A percentile compares a stretch with the other conserved stretches of the same genome.
Conservation (phyloP, 192 early-diverging fungal genomes). For the Oehlia diaphana region DNA sequence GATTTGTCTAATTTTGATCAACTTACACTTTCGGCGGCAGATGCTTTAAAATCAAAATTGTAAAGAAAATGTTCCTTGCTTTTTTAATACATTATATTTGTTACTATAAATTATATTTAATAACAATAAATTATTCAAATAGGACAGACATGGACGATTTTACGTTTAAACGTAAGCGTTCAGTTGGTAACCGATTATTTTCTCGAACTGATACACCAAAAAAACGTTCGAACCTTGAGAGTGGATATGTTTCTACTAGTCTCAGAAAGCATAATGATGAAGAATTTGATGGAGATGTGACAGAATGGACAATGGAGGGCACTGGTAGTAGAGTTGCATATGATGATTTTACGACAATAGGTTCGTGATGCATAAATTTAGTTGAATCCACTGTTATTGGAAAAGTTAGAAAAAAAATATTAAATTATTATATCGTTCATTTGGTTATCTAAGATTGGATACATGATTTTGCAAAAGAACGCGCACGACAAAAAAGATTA, state of each 20-base stretch:
- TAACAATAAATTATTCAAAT: neutral
- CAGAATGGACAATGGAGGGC: conserved; percentile 46
- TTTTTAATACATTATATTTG: no score
- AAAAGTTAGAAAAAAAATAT: neutral
- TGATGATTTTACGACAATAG: conserved; percentile 67
- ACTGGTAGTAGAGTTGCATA: conserved; percentile 49
- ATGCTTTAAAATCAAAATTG: conserved; percentile 17
- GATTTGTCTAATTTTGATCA: conserved; percentile 2
- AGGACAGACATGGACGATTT: conserved; percentile 17
- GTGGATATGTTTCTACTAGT: conserved; percentile 16
- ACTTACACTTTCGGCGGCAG: conserved; percentile 10
- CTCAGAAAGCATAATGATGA: conserved; percentile 28
- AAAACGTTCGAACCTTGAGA: neutral
- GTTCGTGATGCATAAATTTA: conserved; percentile 19
- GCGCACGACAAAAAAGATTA: conserved; percentile 62
- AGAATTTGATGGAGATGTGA: conserved; percentile 37
- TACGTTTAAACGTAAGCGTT: conserved; percentile 27
- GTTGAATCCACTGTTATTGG: neutral
- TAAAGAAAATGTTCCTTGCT: neutral
- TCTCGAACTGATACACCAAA: conserved; percentile 3
- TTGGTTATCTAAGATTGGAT: conserved; percentile 70
- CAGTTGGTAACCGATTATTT: conserved; percentile 15
- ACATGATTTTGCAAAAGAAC: conserved; percentile 85
- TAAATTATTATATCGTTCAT: neutral
- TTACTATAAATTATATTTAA: no score